A percentile compares a stretch with the other conserved stretches of the same genome.
Evolutionary conservation across 1,284 basidiomycete genomes (phyloP).

Genomic region (Cryptococcus hybrid): DNA sequence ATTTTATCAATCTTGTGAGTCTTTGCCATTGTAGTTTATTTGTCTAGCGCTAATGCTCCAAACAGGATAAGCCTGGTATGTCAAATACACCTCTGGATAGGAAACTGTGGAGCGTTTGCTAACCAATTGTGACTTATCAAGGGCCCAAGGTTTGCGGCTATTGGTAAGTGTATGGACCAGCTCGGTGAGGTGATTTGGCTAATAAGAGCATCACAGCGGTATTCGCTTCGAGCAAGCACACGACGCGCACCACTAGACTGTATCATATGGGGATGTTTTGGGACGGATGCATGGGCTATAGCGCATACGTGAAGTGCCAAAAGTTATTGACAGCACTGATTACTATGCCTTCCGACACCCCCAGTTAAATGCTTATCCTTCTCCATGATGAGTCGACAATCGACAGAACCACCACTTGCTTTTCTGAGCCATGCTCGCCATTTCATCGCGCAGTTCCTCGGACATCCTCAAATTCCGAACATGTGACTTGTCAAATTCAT

Average conservation of each 20-base stretch:
- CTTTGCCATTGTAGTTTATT: background rate
- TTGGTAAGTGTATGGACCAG: conserved; percentile 60
- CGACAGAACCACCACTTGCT: background rate
- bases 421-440: background rate
- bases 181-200: too few relatives aligned
- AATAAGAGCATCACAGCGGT: conserved; percentile 58
- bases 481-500: too few relatives aligned
- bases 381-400: background rate
- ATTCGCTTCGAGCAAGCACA: conserved; percentile 72
- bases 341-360: background rate
- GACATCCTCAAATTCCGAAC: too few relatives aligned
- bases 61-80: conserved; percentile 72
- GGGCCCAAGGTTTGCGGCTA: conserved; percentile 56
- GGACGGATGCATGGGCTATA: background rate
- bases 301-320: background rate
- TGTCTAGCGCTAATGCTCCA: background rate
- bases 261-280: background rate
- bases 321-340: background rate
- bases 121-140: background rate
- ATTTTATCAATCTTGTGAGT: conserved; percentile 81
- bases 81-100: conserved; percentile 5
- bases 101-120: background rate
- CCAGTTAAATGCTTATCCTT: background rate
- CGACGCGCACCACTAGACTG: conserved; percentile 50
- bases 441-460: too few relatives aligned